Evolutionary conservation across 768 basidiomycete genomes (phyloP).

Genomic region (Kwoniella dejecticola): DNA sequence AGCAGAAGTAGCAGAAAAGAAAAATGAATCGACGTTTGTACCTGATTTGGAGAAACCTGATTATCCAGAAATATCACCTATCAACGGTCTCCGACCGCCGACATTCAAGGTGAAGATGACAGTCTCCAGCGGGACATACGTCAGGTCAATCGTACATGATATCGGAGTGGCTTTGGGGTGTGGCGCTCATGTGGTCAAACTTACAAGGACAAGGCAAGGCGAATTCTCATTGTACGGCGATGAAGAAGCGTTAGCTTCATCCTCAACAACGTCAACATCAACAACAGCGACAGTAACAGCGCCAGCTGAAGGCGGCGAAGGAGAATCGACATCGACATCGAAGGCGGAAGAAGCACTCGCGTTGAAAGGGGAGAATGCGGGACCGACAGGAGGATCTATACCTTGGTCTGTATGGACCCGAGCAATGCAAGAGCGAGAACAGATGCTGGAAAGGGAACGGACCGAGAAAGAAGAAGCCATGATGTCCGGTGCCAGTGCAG

Average conservation of each 20-base stretch:
- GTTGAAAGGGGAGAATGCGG: constrained; percentile 28
- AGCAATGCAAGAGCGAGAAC: constrained; percentile 64
- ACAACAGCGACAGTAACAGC: constrained; percentile 9
- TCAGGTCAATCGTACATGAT: constrained; percentile 93
- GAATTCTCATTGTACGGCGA: constrained; percentile 60
- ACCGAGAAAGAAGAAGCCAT: constrained; percentile 44
- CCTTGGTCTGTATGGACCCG: constrained; percentile 52
- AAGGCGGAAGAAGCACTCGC: not conserved
- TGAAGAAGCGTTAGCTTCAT: constrained; percentile 21
- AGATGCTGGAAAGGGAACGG: constrained; percentile 47
- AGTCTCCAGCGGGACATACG: constrained; percentile 95
- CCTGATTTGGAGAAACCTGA: constrained; percentile 36
- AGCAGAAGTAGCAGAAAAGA: not conserved
- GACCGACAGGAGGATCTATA: constrained; percentile 61
- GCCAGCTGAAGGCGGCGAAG: not conserved
- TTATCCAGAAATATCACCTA: constrained; percentile 33
- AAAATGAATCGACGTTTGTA: constrained; percentile 12
- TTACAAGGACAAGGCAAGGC: constrained; percentile 87
- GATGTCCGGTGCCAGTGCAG: constrained; percentile 45
- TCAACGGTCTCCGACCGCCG: constrained; percentile 59
- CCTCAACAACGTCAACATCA: not conserved
- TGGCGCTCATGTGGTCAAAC: constrained; percentile 88
- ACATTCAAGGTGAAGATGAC: constrained; percentile 88
- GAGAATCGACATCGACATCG: not conserved
- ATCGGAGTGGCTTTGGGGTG: constrained; percentile 79